Evolutionary conservation across 495 filamentous ascomycete species (phyloP), one percentile per base, ranked within the genome.

Genomic region (Xylaria nigripes): DNA sequence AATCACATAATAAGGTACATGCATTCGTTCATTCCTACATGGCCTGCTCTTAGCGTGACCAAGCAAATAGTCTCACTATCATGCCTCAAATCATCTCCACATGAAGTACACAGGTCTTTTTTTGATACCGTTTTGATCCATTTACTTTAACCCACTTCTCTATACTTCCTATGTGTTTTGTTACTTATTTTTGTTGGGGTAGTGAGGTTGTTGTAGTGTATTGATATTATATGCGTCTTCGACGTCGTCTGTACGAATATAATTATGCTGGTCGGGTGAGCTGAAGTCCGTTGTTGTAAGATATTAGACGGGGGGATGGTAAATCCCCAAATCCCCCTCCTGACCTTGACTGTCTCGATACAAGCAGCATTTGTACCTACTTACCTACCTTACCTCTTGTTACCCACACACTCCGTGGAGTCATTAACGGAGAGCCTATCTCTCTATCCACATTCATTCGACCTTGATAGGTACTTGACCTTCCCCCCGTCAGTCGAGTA

Each of bases 391-490:
- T 48, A 48, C 51, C n/a, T 19, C 45, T 21, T 54, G n/a, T 40
- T 40, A 54, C 51, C 51, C 44, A 54, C 51, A 41, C 44, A 22
- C 32, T 54, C 45, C 51, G 51, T 54, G 51, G 51, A 54, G 51
- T 54, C 45, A 41, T 54, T 7, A 48, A 42, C 51, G n/a, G 36
- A 40, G 36, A 18, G 15, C n/a, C 36, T n/a, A 30, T 54, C 30
- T 54, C 30, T 54, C 51, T 48, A 48, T 54, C 51, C 51, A 48
- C 51, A 54, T 43, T 53, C 10, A 23, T 48, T 18, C 36, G 9
- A 18, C 15, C 36, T 18, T 7, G 36, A 40, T 3, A 2, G 32
- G 32, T 36, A 36, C 32, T n/a, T 36, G 32, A 36, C 32, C 13
- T 3, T 36, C 32, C 43, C 29, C 51, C 44, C 23, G 30, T 41